phyloP scores from a whole-genome alignment of 768 basidiomycete genomes.

The Russula vinacea region DNA sequence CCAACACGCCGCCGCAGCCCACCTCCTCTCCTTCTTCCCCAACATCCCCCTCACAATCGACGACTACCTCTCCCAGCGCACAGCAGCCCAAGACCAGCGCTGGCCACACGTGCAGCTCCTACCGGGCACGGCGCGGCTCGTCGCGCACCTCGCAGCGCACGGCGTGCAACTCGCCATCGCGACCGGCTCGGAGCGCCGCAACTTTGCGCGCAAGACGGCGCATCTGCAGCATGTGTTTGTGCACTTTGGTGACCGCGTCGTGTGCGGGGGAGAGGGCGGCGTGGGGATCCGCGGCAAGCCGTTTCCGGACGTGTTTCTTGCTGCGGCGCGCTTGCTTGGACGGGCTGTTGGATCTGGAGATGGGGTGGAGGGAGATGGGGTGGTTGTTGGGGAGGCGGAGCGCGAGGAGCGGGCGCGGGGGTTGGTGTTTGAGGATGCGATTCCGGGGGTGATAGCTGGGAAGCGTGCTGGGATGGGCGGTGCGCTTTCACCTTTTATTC shows the following conservation, averaged over 20 bases:
- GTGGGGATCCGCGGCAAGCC: constrained; percentile 67
- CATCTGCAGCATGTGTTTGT: constrained; percentile 58
- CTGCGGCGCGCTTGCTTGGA: constrained; percentile 60
- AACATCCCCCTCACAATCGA: constrained; percentile 62
- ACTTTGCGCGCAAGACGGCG: constrained; percentile 63
- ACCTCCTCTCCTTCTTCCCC: constrained; percentile 76
- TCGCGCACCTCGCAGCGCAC: constrained; percentile 66
- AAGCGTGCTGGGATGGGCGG: constrained; percentile 86
- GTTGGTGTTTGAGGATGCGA: constrained; percentile 79
- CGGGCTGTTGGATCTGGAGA: constrained; percentile 52
- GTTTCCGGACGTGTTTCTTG: constrained; percentile 75
- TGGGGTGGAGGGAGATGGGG: constrained; percentile 39
- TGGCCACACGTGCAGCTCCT: constrained; percentile 72
- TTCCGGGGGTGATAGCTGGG: constrained; percentile 74
- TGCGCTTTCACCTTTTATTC: constrained; percentile 38
- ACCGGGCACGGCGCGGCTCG: constrained; percentile 68
- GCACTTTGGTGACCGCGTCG: constrained; percentile 58
- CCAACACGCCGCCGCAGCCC: constrained; percentile 57
- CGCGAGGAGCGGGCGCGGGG: constrained; percentile 54
- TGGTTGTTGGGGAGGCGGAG: constrained; percentile 37
- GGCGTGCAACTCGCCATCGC: constrained; percentile 77
- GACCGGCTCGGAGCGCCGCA: constrained; percentile 66
- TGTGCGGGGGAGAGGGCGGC: constrained; percentile 73
- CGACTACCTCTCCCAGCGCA: constrained; percentile 56
- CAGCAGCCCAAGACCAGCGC: constrained; percentile 52